Base-by-base conservation (phyloP, 2,329 filamentous ascomycete genomes). In the Apiospora kogelbergensis region DNA sequence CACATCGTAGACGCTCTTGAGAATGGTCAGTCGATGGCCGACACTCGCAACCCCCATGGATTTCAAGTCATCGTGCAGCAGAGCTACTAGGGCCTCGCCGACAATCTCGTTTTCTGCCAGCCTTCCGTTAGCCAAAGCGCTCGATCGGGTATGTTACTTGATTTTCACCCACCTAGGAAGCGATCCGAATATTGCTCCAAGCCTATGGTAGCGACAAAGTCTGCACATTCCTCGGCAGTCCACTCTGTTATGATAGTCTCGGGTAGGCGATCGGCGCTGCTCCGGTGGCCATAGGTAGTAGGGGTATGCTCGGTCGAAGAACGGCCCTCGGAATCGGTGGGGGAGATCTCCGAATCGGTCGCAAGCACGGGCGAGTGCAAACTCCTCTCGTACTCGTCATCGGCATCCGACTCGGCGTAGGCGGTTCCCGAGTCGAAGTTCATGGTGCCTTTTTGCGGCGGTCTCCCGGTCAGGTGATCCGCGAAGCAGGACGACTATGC, bases 1-100 rank as follows among this genome's bases (percentile, higher is more conserved):
- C 77, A 96, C 91, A 77, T 98, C 95, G 82, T 98, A 98, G 68
- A 98, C 94, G 76, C 91, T 95, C 83, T 98, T 98, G 69, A 99
- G 86, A 69, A 99, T 97, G 26, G 94, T 97, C 75, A 99, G 85
- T 70, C 96, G 91, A 82, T 99, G 96, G 48, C 96, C 96, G 64
- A 98, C 94, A 81, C 95, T 98, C 72, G 86, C 85, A 72, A 99
- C 93, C 64, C 95, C 95, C 90, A 98, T 95, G 78, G 97, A 94
- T 81, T 97, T 97, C 75, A 99, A 84, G 78, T 98, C 95, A 69
- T 97, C 93, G 78, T 98, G 96, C 72, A 93, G 91, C 72, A 99
- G 84, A 48, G 93, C 93, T 69, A 97, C 89, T 71, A 99, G 84
- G 67, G 93, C 95, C 79, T 98, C 94, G 73, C 96, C 96, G 45